Percentiles rank a stretch among this genome's conserved stretches.
These are phyloP conservation scores for Alternaria atra DNA, from an alignment of 2,329 filamentous ascomycete species.

Conservation along the genomic window DNA sequence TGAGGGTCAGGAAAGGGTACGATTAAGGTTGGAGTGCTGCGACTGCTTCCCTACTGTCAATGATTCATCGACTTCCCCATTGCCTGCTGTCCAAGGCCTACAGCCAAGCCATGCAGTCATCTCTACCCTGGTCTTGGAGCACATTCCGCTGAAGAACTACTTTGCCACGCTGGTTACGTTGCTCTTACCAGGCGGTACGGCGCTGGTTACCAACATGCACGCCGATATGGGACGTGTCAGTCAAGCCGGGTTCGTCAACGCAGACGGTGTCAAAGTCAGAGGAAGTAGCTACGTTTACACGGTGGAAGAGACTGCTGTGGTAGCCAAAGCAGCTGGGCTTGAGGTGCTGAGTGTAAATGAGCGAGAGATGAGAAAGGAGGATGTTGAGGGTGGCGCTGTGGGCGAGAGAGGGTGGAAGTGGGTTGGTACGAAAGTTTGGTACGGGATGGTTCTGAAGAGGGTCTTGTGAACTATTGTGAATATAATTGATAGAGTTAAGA, in stretches of 20 bases:
- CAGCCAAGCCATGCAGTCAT: conserved; percentile 58
- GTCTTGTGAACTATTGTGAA: background rate
- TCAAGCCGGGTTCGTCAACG: conserved; percentile 70
- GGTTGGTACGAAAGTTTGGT: conserved; percentile 53
- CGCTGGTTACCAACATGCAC: conserved; percentile 75
- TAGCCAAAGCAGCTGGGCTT: conserved; percentile 52
- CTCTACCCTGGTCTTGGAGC: conserved; percentile 71
- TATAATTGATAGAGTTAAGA: background rate
- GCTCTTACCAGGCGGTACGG: conserved; percentile 55
- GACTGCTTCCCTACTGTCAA: conserved; percentile 42
- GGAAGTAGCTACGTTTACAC: conserved; percentile 67
- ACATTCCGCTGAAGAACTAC: conserved; percentile 62
- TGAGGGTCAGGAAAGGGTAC: background rate
- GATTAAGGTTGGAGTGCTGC: conserved; percentile 32
- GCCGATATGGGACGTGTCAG: conserved; percentile 67
- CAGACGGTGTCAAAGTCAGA: conserved; percentile 63
- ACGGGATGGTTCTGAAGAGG: conserved; percentile 44
- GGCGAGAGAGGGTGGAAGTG: conserved; percentile 52
- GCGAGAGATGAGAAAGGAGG: conserved; percentile 38
- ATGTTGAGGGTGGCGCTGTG: conserved; percentile 42
- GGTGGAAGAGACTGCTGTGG: conserved; percentile 61
- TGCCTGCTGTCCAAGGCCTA: conserved; percentile 21
- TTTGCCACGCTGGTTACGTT: conserved; percentile 61
- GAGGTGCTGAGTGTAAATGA: conserved; percentile 41
- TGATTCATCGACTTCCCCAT: conserved; percentile 29